Percentiles rank a stretch among this genome's conserved stretches.
These are phyloP conservation scores for Vanderwaltozyma tropicalis DNA, from an alignment of 805 yeast genomes.

Conservation along the genomic window DNA sequence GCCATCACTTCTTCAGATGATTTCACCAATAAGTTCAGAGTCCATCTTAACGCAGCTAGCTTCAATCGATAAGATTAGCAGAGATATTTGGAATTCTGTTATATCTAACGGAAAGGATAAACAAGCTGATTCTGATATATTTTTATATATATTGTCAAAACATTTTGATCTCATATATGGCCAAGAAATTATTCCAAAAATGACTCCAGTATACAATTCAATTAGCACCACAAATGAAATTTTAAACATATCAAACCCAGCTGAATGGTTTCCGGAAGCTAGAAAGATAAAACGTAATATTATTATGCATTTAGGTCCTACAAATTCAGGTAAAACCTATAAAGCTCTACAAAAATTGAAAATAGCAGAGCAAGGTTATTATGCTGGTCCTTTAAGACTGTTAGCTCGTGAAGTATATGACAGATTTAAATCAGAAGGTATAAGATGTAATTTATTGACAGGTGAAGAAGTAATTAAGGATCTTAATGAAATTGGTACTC, in stretches of 20 bases:
- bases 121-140: conserved; percentile 5
- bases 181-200: conserved; percentile 18
- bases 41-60: conserved; percentile 1
- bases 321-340: conserved; percentile 92
- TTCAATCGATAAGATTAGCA: conserved; percentile 5
- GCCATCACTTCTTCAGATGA: background rate
- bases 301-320: conserved; percentile 94
- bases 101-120: background rate
- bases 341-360: conserved; percentile 64
- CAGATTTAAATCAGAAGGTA: conserved; percentile 53
- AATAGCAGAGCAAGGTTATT: conserved; percentile 63
- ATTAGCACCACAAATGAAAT: conserved; percentile 5
- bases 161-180: conserved; percentile 14
- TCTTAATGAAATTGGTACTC: conserved; percentile 55
- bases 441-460: conserved; percentile 74
- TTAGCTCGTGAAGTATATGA: conserved; percentile 89
- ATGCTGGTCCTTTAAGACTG: conserved; percentile 88
- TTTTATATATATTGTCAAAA: conserved; percentile 8
- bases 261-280: conserved; percentile 79
- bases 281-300: conserved; percentile 68
- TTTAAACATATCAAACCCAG: conserved; percentile 47
- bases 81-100: conserved; percentile 7
- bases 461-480: conserved; percentile 89
- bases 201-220: conserved; percentile 8
- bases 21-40: background rate